These are phyloP conservation scores for Talaromyces marneffei DNA, from an alignment of 2,329 filamentous ascomycete species.

Conservation along the genomic window DNA sequence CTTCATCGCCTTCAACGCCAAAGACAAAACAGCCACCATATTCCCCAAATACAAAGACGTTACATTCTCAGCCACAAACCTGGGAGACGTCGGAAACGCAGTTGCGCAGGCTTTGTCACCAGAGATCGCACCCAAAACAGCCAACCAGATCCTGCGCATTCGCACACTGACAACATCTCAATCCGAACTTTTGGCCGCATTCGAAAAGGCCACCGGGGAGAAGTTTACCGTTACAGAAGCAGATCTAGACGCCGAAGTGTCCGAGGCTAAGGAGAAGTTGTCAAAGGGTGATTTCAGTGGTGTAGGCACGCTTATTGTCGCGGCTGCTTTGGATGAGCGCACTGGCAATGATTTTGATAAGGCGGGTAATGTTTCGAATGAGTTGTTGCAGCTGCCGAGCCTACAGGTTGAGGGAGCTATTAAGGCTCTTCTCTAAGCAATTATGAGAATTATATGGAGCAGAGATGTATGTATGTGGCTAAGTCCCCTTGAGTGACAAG, in stretches of 20 bases:
- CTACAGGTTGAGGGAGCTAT: not conserved
- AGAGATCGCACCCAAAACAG: slow-evolving; percentile 12
- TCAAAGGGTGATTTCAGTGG: slow-evolving; percentile 15
- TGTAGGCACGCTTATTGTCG: slow-evolving; percentile 8
- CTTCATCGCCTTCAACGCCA: not conserved
- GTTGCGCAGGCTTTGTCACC: slow-evolving; percentile 18
- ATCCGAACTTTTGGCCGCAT: slow-evolving; percentile 9
- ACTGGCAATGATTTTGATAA: slow-evolving; percentile 16
- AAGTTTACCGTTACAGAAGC: slow-evolving; percentile 10
- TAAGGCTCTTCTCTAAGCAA: not conserved
- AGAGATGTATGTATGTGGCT: not conserved
- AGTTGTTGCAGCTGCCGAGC: slow-evolving; percentile 13
- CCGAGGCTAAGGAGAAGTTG: slow-evolving; percentile 10
- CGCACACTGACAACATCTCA: slow-evolving; percentile 11
- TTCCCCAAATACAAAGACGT: slow-evolving; percentile 18
- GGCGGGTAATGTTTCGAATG: slow-evolving; percentile 13
- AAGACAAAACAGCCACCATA: slow-evolving; percentile 17
- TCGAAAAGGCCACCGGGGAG: slow-evolving; percentile 14
- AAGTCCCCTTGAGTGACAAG: too few species aligned
- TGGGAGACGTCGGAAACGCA: slow-evolving; percentile 16
- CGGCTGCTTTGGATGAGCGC: slow-evolving; percentile 8
- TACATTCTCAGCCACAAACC: slow-evolving; percentile 18
- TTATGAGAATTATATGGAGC: not conserved
- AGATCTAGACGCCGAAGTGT: slow-evolving; percentile 12
- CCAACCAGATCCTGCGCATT: slow-evolving; percentile 14